phyloP scores from a whole-genome alignment of 2,329 filamentous ascomycete genomes.

The Triangularia verruculosa region DNA sequence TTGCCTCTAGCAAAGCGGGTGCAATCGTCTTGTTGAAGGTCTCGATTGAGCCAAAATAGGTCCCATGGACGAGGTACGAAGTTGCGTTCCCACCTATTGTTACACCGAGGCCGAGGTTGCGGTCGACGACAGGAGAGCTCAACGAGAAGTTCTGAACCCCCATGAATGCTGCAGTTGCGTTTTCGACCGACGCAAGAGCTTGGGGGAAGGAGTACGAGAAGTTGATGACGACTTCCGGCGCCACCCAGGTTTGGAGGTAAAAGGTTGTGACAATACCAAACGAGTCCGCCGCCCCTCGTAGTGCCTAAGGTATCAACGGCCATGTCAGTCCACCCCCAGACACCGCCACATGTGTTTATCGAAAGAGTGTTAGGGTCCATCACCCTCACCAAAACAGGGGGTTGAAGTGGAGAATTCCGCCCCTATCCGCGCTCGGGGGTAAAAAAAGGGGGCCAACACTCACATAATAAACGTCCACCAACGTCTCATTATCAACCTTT shows the following conservation, averaged over 20 bases:
- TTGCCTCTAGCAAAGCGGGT: slow-evolving; percentile 27
- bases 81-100: slow-evolving; percentile 25
- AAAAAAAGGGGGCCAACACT: slow-evolving; percentile 11
- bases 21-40: slow-evolving; percentile 29
- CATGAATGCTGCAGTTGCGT: slow-evolving; percentile 26
- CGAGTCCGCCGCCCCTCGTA: slow-evolving; percentile 40
- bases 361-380: not conserved
- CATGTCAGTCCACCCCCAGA: not conserved
- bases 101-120: slow-evolving; percentile 30
- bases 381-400: not conserved
- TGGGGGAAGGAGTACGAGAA: slow-evolving; percentile 30
- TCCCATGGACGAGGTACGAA: slow-evolving; percentile 33
- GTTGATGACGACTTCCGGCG: slow-evolving; percentile 37
- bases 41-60: slow-evolving; percentile 31
- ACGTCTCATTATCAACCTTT: slow-evolving; percentile 14
- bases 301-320: slow-evolving; percentile 32
- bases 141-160: slow-evolving; percentile 34
- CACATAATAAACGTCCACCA: slow-evolving; percentile 32
- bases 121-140: slow-evolving; percentile 31
- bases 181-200: slow-evolving; percentile 18
- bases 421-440: not conserved
- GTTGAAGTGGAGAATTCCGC: not conserved
- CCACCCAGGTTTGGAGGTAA: slow-evolving; percentile 33
- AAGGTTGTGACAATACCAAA: slow-evolving; percentile 40
- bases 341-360: not conserved